phyloP scores from a whole-genome alignment of 192 early-diverging fungal genomes.

The Phlyctochytrium bullatum region DNA sequence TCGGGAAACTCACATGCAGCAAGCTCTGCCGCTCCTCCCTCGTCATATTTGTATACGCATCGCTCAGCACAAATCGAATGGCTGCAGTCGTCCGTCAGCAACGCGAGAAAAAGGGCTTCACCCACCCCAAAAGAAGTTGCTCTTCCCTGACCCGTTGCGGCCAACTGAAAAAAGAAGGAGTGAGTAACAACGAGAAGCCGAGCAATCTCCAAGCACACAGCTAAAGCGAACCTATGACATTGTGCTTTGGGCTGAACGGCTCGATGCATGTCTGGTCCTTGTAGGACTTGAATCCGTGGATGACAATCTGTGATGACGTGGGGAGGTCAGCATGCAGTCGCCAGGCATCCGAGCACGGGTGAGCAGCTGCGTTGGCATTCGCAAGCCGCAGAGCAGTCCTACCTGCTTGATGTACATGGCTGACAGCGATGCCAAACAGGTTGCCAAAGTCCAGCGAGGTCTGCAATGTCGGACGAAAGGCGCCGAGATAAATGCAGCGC shows the following conservation, averaged over 20 bases:
- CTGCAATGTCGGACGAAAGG: too few relatives aligned
- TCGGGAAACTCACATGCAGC: constrained; percentile 64
- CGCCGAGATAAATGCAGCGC: too few relatives aligned
- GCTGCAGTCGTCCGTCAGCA: too few relatives aligned
- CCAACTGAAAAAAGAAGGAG: constrained; percentile 63
- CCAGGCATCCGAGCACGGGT: too few relatives aligned
- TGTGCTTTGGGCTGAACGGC: constrained; percentile 88
- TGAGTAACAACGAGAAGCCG: too few relatives aligned
- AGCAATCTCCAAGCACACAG: neutral
- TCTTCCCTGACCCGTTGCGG: constrained; percentile 96
- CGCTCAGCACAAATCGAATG: constrained; percentile 91
- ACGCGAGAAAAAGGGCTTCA: neutral
- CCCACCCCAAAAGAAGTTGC: constrained; percentile 94
- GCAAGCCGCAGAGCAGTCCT: too few relatives aligned
- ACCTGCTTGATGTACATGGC: constrained; percentile 12
- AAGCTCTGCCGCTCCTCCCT: constrained; percentile 91
- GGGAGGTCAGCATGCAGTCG: constrained; percentile 1
- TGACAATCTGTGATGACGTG: constrained; percentile 80
- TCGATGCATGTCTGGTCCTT: constrained; percentile 94
- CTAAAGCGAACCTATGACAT: constrained; percentile 79
- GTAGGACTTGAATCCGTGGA: constrained; percentile 99
- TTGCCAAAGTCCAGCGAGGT: too few relatives aligned
- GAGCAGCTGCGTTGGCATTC: too few relatives aligned
- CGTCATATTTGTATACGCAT: constrained; percentile 91
- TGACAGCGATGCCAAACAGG: too few relatives aligned